A percentile compares a stretch with the other conserved stretches of the same genome.
phyloP scores from a whole-genome alignment of 345 rosid genomes.

The Pistacia vera region DNA sequence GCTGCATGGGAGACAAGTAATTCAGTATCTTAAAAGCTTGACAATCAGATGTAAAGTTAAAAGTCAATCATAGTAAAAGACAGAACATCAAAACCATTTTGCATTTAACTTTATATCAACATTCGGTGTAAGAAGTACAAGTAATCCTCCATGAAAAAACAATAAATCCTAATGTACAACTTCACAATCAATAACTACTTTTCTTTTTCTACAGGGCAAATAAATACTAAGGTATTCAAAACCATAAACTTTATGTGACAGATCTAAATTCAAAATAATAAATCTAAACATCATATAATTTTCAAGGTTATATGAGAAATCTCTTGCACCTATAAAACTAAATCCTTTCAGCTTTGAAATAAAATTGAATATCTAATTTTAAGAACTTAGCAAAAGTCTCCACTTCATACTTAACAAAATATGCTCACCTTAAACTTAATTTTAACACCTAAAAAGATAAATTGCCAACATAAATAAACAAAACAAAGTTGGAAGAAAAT shows the following conservation, averaged over 20 bases:
- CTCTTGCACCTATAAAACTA: background rate
- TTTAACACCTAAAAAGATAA: background rate
- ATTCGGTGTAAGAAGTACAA: too few relatives aligned
- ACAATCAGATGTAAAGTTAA: background rate
- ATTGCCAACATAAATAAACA: background rate
- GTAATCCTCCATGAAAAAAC: too few relatives aligned
- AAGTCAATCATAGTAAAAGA: background rate
- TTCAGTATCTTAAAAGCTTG: constrained; percentile 16
- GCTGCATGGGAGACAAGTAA: constrained; percentile 47
- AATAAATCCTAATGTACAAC: background rate
- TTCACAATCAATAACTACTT: background rate
- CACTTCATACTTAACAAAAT: background rate
- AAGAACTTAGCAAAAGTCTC: too few relatives aligned
- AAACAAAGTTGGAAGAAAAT: background rate
- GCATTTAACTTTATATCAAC: too few relatives aligned
- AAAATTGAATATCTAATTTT: too few relatives aligned
- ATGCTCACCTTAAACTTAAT: background rate
- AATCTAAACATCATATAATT: background rate
- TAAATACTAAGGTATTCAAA: background rate
- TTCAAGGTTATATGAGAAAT: background rate
- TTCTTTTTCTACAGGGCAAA: too few relatives aligned
- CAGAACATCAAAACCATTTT: background rate
- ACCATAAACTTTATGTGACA: background rate
- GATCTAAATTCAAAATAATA: background rate
- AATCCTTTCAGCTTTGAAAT: background rate